phyloP scores from a whole-genome alignment of 2,329 filamentous ascomycete genomes.

The Fusarium foetens region DNA sequence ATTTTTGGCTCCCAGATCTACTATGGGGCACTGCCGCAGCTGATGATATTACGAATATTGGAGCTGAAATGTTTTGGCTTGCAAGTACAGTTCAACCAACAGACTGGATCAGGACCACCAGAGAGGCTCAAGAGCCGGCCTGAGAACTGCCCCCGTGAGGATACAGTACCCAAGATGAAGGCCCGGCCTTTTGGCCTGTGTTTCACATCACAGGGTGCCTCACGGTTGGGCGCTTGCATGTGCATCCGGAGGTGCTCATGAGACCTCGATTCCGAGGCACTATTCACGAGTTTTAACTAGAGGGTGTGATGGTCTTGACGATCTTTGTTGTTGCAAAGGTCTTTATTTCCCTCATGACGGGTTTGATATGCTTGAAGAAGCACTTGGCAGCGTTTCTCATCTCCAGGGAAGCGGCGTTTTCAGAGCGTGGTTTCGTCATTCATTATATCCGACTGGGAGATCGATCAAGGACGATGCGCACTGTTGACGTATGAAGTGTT shows the following conservation, averaged over 20 bases:
- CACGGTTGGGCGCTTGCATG: constrained; percentile 36
- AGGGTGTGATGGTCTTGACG: constrained; percentile 24
- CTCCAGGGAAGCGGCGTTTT: constrained; percentile 8
- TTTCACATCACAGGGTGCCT: constrained; percentile 9
- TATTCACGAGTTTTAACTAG: constrained; percentile 17
- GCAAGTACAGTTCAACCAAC: background rate
- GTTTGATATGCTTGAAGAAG: constrained; percentile 8
- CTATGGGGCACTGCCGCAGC: constrained; percentile 19
- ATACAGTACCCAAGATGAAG: constrained; percentile 8
- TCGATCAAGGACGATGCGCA: constrained; percentile 15
- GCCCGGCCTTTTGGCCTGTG: background rate
- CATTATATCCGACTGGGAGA: constrained; percentile 10
- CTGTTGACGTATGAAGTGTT: constrained; percentile 34
- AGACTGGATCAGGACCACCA: constrained; percentile 10
- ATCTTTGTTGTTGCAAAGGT: constrained; percentile 18
- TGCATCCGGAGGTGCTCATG: constrained; percentile 35
- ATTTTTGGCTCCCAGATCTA: constrained; percentile 16
- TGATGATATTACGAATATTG: background rate
- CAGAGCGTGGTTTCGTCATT: constrained; percentile 29
- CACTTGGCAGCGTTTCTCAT: constrained; percentile 16
- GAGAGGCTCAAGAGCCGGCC: constrained; percentile 4
- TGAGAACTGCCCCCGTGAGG: constrained; percentile 2
- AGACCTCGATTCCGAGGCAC: constrained; percentile 38
- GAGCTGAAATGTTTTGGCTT: constrained; percentile 22
- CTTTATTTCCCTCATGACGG: constrained; percentile 13